These are phyloP conservation scores for Annona squamosa DNA, from an alignment of 164 flowering plant genomes.

Conservation along the genomic window DNA sequence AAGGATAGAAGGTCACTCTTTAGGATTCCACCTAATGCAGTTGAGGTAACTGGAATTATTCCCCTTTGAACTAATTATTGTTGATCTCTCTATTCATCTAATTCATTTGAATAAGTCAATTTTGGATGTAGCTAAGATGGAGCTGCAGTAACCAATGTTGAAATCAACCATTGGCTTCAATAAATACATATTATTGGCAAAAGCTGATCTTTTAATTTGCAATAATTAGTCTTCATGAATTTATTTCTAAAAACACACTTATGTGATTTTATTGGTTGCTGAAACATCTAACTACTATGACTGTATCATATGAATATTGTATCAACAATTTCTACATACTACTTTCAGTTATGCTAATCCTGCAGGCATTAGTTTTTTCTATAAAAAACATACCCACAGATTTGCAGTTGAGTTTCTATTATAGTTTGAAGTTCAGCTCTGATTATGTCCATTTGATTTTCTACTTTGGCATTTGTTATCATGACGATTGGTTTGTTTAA, in stretches of 20 bases:
- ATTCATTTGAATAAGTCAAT: not conserved
- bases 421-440: too few species aligned
- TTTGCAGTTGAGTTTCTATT: too few species aligned
- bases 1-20: slow-evolving; percentile 36
- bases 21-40: slow-evolving; percentile 68
- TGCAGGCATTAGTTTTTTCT: too few species aligned
- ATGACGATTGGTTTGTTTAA: too few species aligned
- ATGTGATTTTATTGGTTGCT: too few species aligned
- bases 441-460: too few species aligned
- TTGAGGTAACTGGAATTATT: slow-evolving; percentile 44
- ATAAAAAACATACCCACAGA: too few species aligned
- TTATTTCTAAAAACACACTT: not conserved
- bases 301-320: too few species aligned
- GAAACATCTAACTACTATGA: too few species aligned
- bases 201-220: not conserved
- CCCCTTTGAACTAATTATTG: not conserved
- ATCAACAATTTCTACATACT: too few species aligned
- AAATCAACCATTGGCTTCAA: not conserved
- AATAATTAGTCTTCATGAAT: not conserved
- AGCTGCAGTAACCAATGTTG: not conserved
- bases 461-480: too few species aligned
- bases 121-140: not conserved
- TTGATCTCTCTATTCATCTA: not conserved
- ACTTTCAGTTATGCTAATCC: too few species aligned
- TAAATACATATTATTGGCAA: not conserved